Percentiles rank a stretch among this genome's conserved stretches.
Conservation (phyloP, 441 rosid species). For the Brassica balearica region DNA sequence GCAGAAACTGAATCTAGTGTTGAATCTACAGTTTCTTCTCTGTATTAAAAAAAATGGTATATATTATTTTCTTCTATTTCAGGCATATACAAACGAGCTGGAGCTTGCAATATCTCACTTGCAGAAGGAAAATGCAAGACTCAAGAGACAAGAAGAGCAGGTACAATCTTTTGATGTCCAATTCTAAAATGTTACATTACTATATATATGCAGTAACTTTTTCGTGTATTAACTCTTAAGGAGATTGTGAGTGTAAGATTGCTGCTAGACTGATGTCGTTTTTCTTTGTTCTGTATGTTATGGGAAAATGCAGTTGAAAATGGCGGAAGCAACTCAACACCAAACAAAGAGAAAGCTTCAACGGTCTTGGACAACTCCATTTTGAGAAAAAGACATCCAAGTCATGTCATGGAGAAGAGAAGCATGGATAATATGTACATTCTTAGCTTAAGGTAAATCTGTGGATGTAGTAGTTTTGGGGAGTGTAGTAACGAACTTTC, state of each 20-base stretch:
- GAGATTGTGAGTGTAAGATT: constrained; percentile 14
- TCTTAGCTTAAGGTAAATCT: constrained; percentile 29
- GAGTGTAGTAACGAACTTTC: constrained; percentile 31
- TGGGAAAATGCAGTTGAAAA: constrained; percentile 49
- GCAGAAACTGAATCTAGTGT: background rate
- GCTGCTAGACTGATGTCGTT: constrained; percentile 1
- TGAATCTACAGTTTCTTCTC: constrained; percentile 9
- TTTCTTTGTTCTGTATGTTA: constrained; percentile 10
- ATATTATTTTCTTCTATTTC: constrained; percentile 10
- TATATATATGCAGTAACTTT: background rate
- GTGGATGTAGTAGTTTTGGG: constrained; percentile 28
- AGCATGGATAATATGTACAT: constrained; percentile 30
- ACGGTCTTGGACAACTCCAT: constrained; percentile 73
- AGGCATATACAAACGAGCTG: constrained; percentile 77
- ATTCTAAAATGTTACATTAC: background rate
- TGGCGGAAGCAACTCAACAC: constrained; percentile 55
- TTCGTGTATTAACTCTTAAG: background rate
- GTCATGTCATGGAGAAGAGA: constrained; percentile 6
- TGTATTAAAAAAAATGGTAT: constrained; percentile 19
- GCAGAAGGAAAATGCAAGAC: constrained; percentile 64
- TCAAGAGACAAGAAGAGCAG: constrained; percentile 57
- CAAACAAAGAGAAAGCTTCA: constrained; percentile 55
- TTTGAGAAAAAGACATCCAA: constrained; percentile 50
- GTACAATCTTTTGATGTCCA: constrained; percentile 38
- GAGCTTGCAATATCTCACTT: constrained; percentile 57